Evolutionary conservation across 1,284 basidiomycete species (phyloP).

Genomic region (Cryptococcus sp.): DNA sequence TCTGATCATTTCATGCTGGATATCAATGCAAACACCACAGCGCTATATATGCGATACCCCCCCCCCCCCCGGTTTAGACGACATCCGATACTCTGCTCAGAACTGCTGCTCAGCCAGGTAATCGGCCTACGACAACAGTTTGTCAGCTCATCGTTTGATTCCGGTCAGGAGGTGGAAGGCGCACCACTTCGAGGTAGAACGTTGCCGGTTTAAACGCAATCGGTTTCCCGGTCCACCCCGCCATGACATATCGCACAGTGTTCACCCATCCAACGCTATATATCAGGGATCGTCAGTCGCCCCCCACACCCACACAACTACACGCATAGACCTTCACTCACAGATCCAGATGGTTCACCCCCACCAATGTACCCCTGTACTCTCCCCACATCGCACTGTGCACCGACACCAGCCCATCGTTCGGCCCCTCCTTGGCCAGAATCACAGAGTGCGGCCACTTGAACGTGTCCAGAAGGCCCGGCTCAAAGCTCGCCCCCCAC

Average conservation of each 20-base stretch:
- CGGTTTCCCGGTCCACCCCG: constrained; percentile 78
- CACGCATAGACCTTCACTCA: constrained; percentile 26
- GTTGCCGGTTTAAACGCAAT: constrained; percentile 84
- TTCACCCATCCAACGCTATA: constrained; percentile 53
- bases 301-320: background rate
- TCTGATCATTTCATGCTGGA: no score
- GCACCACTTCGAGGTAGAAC: constrained; percentile 75
- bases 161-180: constrained; percentile 11
- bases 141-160: background rate
- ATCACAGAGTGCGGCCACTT: constrained; percentile 80
- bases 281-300: no score
- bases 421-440: constrained; percentile 81
- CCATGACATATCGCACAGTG: constrained; percentile 69
- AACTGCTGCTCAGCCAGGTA: constrained; percentile 47
- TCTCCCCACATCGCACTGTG: constrained; percentile 83
- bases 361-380: constrained; percentile 69
- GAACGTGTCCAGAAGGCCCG: constrained; percentile 84
- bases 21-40: no score
- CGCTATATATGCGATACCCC: no score
- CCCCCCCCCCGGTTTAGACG: no score
- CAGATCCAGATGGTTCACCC: constrained; percentile 92
- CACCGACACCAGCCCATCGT: constrained; percentile 90
- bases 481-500: constrained; percentile 86
- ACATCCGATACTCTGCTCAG: constrained; percentile 20
- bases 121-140: constrained; percentile 34